Base-by-base conservation (phyloP, 768 basidiomycete species). In the Vararia minispora region DNA sequence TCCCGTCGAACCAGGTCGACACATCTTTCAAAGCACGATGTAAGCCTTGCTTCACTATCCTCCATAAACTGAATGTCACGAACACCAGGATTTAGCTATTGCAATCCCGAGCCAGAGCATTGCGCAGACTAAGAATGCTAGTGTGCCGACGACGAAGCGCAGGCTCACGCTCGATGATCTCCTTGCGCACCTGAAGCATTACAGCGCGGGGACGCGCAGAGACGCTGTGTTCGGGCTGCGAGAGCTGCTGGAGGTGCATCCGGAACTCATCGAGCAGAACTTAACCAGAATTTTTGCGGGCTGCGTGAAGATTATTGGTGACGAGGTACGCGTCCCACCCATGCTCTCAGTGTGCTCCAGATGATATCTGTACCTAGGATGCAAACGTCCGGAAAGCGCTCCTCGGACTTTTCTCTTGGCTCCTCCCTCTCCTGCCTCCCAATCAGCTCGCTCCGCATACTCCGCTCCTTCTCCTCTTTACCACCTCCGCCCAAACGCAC, bases 1-100 rank as follows among this genome's bases (percentile, higher is more conserved):
- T 65, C 8, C 68, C 90, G 8, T 69, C 63, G 32, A 98, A 98
- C 69, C 86, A 76, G 5, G 74, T 97, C 48, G 88, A 98, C 60
- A 98, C 94, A 1, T 91, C 92, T 1, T 97, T 94, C 72, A 90
- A 92, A 56, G 79, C 89, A 23, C 76, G 88, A 42, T 88, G 94
- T 95, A 53, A 50, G 84, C 66, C 12, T 21, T 33, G 34, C 27
- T 55, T 48, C 39, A 45, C 42, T 28, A 44, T 12, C 11, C 12
- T 16, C 9, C 17, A 22, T 16, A 26, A 6, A 29, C 1, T 18
- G 12, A 31, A 23, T 37, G 26, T 23, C 6, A 18, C 17, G 32
- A 4, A 5, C 11, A 26, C 13, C 13, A 28, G 9, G 21, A 20
- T 37, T 12, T 51, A 97, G 92, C 88, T 17, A 94, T 98, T 56